Percentiles rank a stretch among this genome's conserved stretches.
Evolutionary conservation across 108 stramenopile genomes (phyloP).

Genomic region (Nitzschia inconspicua): DNA sequence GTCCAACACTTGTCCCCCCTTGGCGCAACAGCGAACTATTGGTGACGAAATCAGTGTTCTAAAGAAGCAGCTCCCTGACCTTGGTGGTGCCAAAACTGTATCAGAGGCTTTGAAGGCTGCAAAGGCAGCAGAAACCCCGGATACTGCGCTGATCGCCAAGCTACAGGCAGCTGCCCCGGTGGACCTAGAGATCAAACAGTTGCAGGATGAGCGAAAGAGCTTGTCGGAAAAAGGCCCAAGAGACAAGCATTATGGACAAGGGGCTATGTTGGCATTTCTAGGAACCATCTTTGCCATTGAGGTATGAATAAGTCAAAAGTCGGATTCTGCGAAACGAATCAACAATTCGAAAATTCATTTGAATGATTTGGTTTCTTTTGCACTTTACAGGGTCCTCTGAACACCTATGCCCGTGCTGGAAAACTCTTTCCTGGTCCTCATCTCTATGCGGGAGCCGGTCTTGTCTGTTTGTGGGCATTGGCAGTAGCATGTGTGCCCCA

Average conservation of each 20-base stretch:
- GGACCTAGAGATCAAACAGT: slow-evolving; percentile 59
- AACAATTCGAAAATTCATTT: background rate
- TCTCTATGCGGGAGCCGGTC: slow-evolving; percentile 94
- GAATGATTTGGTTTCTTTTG: background rate
- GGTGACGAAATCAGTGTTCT: slow-evolving; percentile 80
- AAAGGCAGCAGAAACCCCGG: slow-evolving; percentile 44
- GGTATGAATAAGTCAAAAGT: slow-evolving; percentile 35
- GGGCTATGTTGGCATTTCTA: slow-evolving; percentile 79
- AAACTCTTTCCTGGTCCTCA: slow-evolving; percentile 98
- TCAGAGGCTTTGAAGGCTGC: slow-evolving; percentile 45
- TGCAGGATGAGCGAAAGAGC: slow-evolving; percentile 81
- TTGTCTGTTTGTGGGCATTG: slow-evolving; percentile 89
- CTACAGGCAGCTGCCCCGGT: slow-evolving; percentile 53
- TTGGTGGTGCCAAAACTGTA: slow-evolving; percentile 37
- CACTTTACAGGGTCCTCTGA: slow-evolving; percentile 81
- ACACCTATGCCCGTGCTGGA: slow-evolving; percentile 94
- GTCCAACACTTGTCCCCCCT: too few relatives aligned
- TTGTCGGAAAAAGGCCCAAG: slow-evolving; percentile 52
- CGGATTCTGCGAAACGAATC: background rate
- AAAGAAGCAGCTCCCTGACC: slow-evolving; percentile 62
- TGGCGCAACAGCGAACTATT: slow-evolving; percentile 87
- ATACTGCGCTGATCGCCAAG: slow-evolving; percentile 36
- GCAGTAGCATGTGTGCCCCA: slow-evolving; percentile 85
- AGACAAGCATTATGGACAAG: slow-evolving; percentile 91
- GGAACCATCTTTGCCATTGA: slow-evolving; percentile 94